phyloP scores from a whole-genome alignment of 2,329 filamentous ascomycete species.

The Neopestalotiopsis sp. region DNA sequence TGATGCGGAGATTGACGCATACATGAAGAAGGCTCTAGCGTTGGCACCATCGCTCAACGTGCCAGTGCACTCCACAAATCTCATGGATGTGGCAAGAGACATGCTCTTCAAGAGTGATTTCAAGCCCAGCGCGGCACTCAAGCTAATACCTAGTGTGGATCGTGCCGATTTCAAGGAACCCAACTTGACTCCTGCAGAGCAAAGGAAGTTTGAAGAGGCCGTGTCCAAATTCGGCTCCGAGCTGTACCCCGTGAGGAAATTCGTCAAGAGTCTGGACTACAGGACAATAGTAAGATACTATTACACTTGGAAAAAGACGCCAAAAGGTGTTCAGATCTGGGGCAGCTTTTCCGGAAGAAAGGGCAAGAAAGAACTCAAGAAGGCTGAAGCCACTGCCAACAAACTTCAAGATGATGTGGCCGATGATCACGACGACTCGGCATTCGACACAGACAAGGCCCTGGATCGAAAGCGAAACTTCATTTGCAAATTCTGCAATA shows the following conservation, averaged over 20 bases:
- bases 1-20: slow-evolving; percentile 72
- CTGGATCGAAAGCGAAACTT: slow-evolving; percentile 80
- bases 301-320: slow-evolving; percentile 97
- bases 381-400: slow-evolving; percentile 70
- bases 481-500: slow-evolving; percentile 91
- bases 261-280: slow-evolving; percentile 83
- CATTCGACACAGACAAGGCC: slow-evolving; percentile 91
- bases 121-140: slow-evolving; percentile 72
- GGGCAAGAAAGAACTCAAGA: slow-evolving; percentile 85
- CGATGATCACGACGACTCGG: slow-evolving; percentile 91
- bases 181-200: slow-evolving; percentile 75
- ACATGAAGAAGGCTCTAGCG: slow-evolving; percentile 72
- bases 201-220: slow-evolving; percentile 91
- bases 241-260: slow-evolving; percentile 79
- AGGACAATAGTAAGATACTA: slow-evolving; percentile 89
- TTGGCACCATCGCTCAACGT: slow-evolving; percentile 66
- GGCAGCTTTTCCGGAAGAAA: slow-evolving; percentile 86
- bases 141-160: slow-evolving; percentile 71
- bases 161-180: slow-evolving; percentile 83
- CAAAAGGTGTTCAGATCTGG: slow-evolving; percentile 86
- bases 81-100: slow-evolving; percentile 82
- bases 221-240: slow-evolving; percentile 92
- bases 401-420: slow-evolving; percentile 93
- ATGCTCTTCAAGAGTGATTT: slow-evolving; percentile 76
- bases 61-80: slow-evolving; percentile 79